Conservation (phyloP, 352 stramenopile genomes). For the Aphanomyces astaci region DNA sequence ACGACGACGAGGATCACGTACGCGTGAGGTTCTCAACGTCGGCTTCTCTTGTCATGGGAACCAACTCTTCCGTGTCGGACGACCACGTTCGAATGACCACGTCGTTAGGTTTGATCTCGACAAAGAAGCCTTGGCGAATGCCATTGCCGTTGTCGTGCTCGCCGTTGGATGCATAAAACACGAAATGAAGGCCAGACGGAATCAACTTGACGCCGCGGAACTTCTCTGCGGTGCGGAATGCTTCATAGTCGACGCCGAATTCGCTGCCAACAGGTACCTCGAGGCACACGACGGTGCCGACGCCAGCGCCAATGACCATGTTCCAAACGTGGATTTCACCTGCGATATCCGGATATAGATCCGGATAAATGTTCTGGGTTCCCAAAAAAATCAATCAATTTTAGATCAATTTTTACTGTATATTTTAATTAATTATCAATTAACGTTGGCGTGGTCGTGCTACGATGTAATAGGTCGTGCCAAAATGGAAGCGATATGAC, state of each 20-base stretch:
- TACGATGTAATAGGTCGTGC: slow-evolving; percentile 90
- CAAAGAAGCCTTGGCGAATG: slow-evolving; percentile 77
- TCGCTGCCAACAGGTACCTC: slow-evolving; percentile 69
- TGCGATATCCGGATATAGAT: background rate
- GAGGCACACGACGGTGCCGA: slow-evolving; percentile 72
- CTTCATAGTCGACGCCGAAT: slow-evolving; percentile 81
- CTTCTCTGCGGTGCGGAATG: slow-evolving; percentile 67
- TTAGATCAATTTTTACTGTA: too few relatives aligned
- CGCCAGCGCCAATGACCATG: slow-evolving; percentile 20
- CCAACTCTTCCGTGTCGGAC: slow-evolving; percentile 65
- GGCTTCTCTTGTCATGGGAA: slow-evolving; percentile 38
- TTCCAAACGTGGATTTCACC: slow-evolving; percentile 17
- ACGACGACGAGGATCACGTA: slow-evolving; percentile 29
- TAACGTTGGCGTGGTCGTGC: slow-evolving; percentile 46
- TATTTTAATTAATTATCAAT: too few relatives aligned
- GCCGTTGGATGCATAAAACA: slow-evolving; percentile 73
- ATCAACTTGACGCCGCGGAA: slow-evolving; percentile 84
- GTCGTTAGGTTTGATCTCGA: slow-evolving; percentile 50
- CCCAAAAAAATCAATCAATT: too few relatives aligned
- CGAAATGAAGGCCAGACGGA: slow-evolving; percentile 68
- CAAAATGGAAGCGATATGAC: slow-evolving; percentile 90
- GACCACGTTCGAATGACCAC: slow-evolving; percentile 74
- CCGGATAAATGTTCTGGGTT: background rate
- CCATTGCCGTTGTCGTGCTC: slow-evolving; percentile 40
- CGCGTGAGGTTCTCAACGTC: slow-evolving; percentile 64